Conservation (phyloP, 192 early-diverging fungal genomes). For the Phlyctochytrium planicorne region DNA sequence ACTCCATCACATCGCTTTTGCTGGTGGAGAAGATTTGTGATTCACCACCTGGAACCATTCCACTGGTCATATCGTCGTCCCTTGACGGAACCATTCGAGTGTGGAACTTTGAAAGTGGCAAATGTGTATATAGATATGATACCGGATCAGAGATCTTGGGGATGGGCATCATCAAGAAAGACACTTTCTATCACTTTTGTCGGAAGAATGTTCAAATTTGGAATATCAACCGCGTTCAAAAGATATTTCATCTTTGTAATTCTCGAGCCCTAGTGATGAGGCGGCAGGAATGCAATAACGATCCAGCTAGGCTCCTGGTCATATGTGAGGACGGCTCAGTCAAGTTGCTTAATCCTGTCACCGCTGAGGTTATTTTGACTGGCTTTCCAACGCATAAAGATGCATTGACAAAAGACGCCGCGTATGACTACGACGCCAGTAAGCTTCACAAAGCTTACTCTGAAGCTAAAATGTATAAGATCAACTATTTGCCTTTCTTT, state of each 20-base stretch:
- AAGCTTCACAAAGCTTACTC: conserved; percentile 9
- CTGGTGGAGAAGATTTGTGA: conserved; percentile 36
- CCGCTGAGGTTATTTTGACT: conserved; percentile 20
- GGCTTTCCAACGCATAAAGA: conserved; percentile 39
- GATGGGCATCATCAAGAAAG: conserved; percentile 30
- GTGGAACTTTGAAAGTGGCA: conserved; percentile 49
- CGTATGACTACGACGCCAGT: conserved; percentile 19
- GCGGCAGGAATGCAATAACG: neutral
- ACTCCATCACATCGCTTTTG: conserved; percentile 36
- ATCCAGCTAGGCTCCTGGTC: conserved; percentile 14
- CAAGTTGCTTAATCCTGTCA: conserved; percentile 28
- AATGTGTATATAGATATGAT: conserved; percentile 34
- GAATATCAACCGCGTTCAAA: conserved; percentile 37
- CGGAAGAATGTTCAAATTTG: conserved; percentile 28
- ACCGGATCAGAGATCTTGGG: conserved; percentile 24
- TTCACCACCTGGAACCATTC: conserved; percentile 24
- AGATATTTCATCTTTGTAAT: conserved; percentile 25
- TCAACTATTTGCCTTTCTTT: neutral
- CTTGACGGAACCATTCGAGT: conserved; percentile 46
- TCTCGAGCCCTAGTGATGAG: conserved; percentile 9
- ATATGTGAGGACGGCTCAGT: conserved; percentile 27
- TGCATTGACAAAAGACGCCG: conserved; percentile 5
- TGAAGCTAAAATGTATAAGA: conserved; percentile 22
- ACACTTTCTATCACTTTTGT: conserved; percentile 29
- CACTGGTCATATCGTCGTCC: conserved; percentile 40